Percentiles rank a stretch among this genome's conserved stretches.
phyloP scores from a whole-genome alignment of 2,329 filamentous ascomycete genomes.

The Xylariaceae sp. region DNA sequence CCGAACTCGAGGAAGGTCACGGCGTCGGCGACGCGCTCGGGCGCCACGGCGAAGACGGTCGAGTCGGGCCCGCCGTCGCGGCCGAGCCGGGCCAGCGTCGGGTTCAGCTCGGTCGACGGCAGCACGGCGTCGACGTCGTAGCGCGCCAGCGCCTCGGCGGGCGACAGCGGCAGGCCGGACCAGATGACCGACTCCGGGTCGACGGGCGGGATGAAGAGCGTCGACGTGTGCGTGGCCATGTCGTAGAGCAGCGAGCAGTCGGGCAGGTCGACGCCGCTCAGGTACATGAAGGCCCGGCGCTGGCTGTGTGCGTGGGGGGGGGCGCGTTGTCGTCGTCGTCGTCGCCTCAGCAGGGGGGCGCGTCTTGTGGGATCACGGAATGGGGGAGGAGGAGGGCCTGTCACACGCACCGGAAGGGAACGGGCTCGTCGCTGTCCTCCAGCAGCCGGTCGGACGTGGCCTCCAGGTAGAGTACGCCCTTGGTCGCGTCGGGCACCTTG shows the following conservation, averaged over 20 bases:
- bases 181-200: constrained; percentile 88
- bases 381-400: too few species aligned
- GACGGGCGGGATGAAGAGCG: constrained; percentile 83
- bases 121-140: constrained; percentile 79
- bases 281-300: constrained; percentile 89
- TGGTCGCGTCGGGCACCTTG: constrained; percentile 52
- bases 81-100: constrained; percentile 52
- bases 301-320: too few species aligned
- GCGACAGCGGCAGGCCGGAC: constrained; percentile 77
- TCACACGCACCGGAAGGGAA: constrained; percentile 64
- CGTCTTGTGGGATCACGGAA: too few species aligned
- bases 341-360: too few species aligned
- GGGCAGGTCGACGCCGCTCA: constrained; percentile 73
- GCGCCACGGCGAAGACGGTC: constrained; percentile 66
- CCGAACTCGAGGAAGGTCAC: constrained; percentile 66
- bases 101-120: constrained; percentile 66
- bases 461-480: constrained; percentile 83
- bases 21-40: constrained; percentile 63
- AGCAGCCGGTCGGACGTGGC: constrained; percentile 71
- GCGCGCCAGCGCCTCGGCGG: constrained; percentile 63
- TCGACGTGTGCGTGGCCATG: constrained; percentile 62
- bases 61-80: constrained; percentile 27
- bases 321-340: too few species aligned
- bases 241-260: constrained; percentile 80
- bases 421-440: constrained; percentile 82